Conservation (phyloP, 495 filamentous ascomycete species). For the Lophium mytilinum region DNA sequence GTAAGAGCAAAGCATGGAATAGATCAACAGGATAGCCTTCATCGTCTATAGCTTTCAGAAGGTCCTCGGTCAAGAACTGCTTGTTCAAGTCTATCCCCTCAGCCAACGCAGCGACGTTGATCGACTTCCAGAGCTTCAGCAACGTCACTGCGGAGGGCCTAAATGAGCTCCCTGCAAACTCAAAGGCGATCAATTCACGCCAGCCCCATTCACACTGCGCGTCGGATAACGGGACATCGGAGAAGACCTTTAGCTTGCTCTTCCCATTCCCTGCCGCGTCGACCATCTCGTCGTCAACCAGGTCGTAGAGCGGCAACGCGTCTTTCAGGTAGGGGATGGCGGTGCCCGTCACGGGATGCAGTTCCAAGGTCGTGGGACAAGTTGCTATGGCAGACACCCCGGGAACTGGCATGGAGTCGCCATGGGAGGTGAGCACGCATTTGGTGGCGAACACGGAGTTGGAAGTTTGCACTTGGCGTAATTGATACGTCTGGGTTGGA, state of each 20-base stretch:
- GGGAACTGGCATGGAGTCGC: slow-evolving; percentile 29
- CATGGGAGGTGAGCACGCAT: slow-evolving; percentile 32
- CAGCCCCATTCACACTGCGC: slow-evolving; percentile 33
- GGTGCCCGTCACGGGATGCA: slow-evolving; percentile 20
- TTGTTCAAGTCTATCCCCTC: slow-evolving; percentile 19
- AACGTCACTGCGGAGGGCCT: slow-evolving; percentile 24
- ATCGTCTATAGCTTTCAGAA: slow-evolving; percentile 34
- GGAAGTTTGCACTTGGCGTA: slow-evolving; percentile 86
- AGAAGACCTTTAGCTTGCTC: slow-evolving; percentile 29
- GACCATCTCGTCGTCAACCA: slow-evolving; percentile 7
- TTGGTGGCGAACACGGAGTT: slow-evolving; percentile 71
- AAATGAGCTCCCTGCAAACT: slow-evolving; percentile 28
- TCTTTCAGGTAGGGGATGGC: slow-evolving; percentile 25
- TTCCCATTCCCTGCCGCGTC: slow-evolving; percentile 19
- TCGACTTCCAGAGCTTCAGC: slow-evolving; percentile 29
- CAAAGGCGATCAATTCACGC: slow-evolving; percentile 34
- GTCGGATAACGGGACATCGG: slow-evolving; percentile 32
- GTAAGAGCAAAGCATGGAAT: slow-evolving; percentile 2
- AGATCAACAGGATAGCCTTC: slow-evolving; percentile 29
- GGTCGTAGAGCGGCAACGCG: slow-evolving; percentile 27
- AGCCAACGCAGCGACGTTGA: slow-evolving; percentile 20
- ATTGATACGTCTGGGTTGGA: slow-evolving; percentile 58
- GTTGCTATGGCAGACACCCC: slow-evolving; percentile 58
- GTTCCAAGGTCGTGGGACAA: slow-evolving; percentile 65
- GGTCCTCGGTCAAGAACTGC: slow-evolving; percentile 42